Conservation (phyloP, 1,139 yeast genomes). For the Pichia sp. region DNA sequence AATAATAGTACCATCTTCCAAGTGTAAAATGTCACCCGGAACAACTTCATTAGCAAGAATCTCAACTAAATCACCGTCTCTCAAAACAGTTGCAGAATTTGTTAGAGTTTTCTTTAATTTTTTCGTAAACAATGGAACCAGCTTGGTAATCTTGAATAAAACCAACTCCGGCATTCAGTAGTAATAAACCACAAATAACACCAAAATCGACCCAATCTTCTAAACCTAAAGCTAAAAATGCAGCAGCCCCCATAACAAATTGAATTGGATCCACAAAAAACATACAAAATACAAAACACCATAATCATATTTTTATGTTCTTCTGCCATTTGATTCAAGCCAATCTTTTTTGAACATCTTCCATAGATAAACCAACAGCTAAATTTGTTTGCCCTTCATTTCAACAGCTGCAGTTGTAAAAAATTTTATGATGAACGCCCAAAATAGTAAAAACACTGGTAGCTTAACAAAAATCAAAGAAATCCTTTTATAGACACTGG, state of each 20-base stretch:
- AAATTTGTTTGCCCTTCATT: slow-evolving; percentile 41
- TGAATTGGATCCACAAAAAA: slow-evolving; percentile 98
- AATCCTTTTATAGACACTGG: no score
- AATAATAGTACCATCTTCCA: slow-evolving; percentile 91
- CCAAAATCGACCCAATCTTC: slow-evolving; percentile 99
- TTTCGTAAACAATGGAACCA: slow-evolving; percentile 84
- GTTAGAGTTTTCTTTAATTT: slow-evolving; percentile 87
- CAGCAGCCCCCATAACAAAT: slow-evolving; percentile 99
- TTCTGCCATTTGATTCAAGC: slow-evolving; percentile 92
- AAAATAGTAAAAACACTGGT: no score
- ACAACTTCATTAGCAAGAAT: slow-evolving; percentile 77
- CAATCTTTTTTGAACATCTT: slow-evolving; percentile 79
- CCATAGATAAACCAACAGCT: slow-evolving; percentile 67
- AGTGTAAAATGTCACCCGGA: slow-evolving; percentile 87
- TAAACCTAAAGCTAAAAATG: slow-evolving; percentile 94
- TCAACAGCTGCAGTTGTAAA: no score
- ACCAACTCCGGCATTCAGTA: slow-evolving; percentile 92
- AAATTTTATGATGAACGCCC: no score
- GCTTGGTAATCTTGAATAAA: slow-evolving; percentile 97
- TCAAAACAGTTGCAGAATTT: slow-evolving; percentile 77
- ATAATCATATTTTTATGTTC: slow-evolving; percentile 77
- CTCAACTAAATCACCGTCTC: slow-evolving; percentile 76
- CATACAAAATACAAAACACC: slow-evolving; percentile 79
- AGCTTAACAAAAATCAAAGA: no score
- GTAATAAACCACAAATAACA: slow-evolving; percentile 84